Evolutionary conservation across 2,329 filamentous ascomycete species (phyloP).

Genomic region (Penicillium sp.): DNA sequence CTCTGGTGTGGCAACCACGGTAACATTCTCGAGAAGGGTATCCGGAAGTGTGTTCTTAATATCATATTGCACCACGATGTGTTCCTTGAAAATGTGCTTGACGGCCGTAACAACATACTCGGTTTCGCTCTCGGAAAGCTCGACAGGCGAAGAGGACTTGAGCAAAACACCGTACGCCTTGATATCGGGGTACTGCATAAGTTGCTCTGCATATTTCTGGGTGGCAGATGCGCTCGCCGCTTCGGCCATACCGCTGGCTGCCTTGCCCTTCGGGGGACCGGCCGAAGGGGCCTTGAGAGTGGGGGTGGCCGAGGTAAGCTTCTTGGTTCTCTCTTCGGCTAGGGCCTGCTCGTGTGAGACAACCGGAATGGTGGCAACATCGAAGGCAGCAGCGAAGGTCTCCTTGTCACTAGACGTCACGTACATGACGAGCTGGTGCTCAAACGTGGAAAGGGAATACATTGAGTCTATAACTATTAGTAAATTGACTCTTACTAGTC

Average conservation of each 20-base stretch:
- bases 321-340: slow-evolving; percentile 94
- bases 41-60: slow-evolving; percentile 95
- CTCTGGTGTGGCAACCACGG: slow-evolving; percentile 72
- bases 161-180: slow-evolving; percentile 84
- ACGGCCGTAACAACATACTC: slow-evolving; percentile 92
- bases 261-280: slow-evolving; percentile 68
- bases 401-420: slow-evolving; percentile 88
- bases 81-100: slow-evolving; percentile 98
- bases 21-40: slow-evolving; percentile 86
- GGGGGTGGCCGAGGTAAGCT: slow-evolving; percentile 86
- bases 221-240: slow-evolving; percentile 75
- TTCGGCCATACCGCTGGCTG: slow-evolving; percentile 64
- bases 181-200: slow-evolving; percentile 87
- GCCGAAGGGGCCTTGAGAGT: slow-evolving; percentile 90
- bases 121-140: slow-evolving; percentile 94
- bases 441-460: slow-evolving; percentile 91
- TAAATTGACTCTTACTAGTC: neutral
- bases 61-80: slow-evolving; percentile 93
- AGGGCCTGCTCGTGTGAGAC: slow-evolving; percentile 95
- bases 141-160: slow-evolving; percentile 82
- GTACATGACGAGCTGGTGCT: slow-evolving; percentile 96
- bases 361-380: slow-evolving; percentile 84
- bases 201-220: slow-evolving; percentile 84
- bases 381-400: slow-evolving; percentile 81
- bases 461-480: slow-evolving; percentile 68